Evolutionary conservation across 345 rosid genomes (phyloP).

Genomic region (Hibiscus syriacus): DNA sequence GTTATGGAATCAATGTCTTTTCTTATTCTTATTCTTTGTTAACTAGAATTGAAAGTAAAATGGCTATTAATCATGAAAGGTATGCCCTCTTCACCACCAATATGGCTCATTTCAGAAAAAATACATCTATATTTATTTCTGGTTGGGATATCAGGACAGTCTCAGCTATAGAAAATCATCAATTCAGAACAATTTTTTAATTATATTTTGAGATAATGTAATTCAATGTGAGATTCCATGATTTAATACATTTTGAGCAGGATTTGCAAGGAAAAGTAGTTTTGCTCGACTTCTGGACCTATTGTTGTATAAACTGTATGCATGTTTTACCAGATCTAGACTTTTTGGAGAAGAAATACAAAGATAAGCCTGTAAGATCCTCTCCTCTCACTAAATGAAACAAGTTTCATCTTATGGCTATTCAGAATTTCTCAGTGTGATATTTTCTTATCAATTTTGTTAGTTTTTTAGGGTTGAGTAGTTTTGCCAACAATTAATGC

Average conservation of each 20-base stretch:
- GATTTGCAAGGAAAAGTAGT: slow-evolving; percentile 91
- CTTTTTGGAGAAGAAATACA: slow-evolving; percentile 82
- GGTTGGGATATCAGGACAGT: background rate
- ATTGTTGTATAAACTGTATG: slow-evolving; percentile 94
- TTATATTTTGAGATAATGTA: background rate
- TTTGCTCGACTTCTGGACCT: slow-evolving; percentile 93
- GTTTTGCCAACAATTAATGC: background rate
- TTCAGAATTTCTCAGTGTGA: background rate
- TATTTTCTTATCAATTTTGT: background rate
- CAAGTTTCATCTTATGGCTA: background rate
- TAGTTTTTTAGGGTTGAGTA: background rate
- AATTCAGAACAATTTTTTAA: background rate
- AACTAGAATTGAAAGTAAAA: background rate
- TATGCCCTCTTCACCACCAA: background rate
- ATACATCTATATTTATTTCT: background rate
- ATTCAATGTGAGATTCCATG: background rate
- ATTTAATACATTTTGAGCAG: slow-evolving; percentile 33
- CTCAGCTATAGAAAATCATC: background rate
- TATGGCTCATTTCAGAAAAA: background rate
- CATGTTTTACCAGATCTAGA: slow-evolving; percentile 89
- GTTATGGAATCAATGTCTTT: background rate
- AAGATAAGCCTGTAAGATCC: slow-evolving; percentile 61
- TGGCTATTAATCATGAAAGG: background rate
- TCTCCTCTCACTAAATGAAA: slow-evolving; percentile 8
- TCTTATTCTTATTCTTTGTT: background rate